Evolutionary conservation across 805 yeast genomes (phyloP).

Genomic region (Candida sanyiensis): DNA sequence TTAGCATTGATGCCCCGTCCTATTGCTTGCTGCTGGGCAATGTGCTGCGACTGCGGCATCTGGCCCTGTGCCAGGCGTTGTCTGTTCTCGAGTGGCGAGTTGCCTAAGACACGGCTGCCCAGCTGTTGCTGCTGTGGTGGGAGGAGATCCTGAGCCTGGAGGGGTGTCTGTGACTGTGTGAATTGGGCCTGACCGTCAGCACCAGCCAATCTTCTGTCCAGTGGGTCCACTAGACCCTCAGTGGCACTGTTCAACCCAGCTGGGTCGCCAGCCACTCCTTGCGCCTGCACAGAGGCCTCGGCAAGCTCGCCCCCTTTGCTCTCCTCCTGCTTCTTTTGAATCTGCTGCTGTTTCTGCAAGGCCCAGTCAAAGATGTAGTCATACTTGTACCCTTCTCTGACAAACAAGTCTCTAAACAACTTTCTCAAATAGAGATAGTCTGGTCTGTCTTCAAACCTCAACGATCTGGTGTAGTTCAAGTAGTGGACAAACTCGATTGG

Average conservation of each 20-base stretch:
- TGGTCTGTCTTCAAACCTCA: slow-evolving; percentile 94
- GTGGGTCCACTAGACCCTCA: neutral
- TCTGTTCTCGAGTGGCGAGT: neutral
- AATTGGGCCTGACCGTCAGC: slow-evolving; percentile 1
- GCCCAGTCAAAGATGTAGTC: slow-evolving; percentile 98
- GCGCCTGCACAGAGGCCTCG: slow-evolving; percentile 1
- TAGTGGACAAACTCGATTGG: slow-evolving; percentile 86
- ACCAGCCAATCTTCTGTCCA: neutral
- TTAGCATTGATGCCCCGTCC: slow-evolving; percentile 15
- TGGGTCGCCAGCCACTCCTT: neutral
- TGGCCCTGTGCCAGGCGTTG: slow-evolving; percentile 2
- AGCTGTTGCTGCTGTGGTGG: slow-evolving; percentile 5
- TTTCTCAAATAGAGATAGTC: slow-evolving; percentile 87
- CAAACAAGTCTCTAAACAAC: slow-evolving; percentile 81
- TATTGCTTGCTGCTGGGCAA: slow-evolving; percentile 9
- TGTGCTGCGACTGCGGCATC: neutral
- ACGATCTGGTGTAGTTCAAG: slow-evolving; percentile 80
- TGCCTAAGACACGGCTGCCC: too few species aligned
- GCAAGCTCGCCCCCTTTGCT: slow-evolving; percentile 1
- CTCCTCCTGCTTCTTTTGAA: slow-evolving; percentile 20
- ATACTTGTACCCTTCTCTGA: slow-evolving; percentile 82
- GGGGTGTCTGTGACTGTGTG: slow-evolving; percentile 1
- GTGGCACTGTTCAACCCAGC: neutral
- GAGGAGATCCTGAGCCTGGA: slow-evolving; percentile 4
- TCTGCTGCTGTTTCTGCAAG: slow-evolving; percentile 65